Conservation (phyloP, 352 stramenopile species). For the Detonula confervacea region DNA sequence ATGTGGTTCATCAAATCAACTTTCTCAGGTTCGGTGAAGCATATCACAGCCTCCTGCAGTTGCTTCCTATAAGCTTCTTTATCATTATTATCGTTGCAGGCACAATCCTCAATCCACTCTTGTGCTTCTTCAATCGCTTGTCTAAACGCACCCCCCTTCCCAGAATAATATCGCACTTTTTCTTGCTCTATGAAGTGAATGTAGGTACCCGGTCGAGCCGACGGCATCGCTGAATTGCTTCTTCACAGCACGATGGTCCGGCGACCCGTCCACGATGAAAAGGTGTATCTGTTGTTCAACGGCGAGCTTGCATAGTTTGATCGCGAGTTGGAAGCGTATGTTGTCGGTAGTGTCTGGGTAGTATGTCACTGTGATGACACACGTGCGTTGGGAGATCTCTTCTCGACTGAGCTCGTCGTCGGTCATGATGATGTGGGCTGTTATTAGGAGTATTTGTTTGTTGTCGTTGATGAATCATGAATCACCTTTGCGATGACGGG, state of each 20-base stretch:
- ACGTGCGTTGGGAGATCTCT: neutral
- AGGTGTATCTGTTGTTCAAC: constrained; percentile 31
- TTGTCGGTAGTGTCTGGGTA: constrained; percentile 53
- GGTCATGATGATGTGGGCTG: neutral
- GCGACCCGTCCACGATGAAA: constrained; percentile 56
- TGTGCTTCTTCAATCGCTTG: constrained; percentile 55
- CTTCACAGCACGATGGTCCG: constrained; percentile 23
- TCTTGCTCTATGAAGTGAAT: constrained; percentile 40
- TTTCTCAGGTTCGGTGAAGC: constrained; percentile 75
- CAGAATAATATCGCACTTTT: constrained; percentile 16
- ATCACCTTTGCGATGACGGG: too few species aligned
- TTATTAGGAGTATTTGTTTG: too few species aligned
- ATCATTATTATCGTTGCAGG: neutral
- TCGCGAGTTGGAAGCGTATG: constrained; percentile 46
- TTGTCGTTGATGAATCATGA: too few species aligned
- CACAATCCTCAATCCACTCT: neutral
- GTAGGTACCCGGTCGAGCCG: constrained; percentile 20
- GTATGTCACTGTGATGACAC: constrained; percentile 55
- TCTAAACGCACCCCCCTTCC: constrained; percentile 67
- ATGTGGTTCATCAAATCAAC: constrained; percentile 66
- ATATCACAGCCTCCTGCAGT: constrained; percentile 39
- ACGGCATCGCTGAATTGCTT: constrained; percentile 22
- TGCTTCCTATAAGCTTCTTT: too few species aligned
- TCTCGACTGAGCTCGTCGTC: constrained; percentile 1
- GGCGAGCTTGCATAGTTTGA: constrained; percentile 55